Evolutionary conservation across 352 stramenopile genomes (phyloP), one percentile per base, ranked within the genome.

Genomic region (Globisporangium polare): DNA sequence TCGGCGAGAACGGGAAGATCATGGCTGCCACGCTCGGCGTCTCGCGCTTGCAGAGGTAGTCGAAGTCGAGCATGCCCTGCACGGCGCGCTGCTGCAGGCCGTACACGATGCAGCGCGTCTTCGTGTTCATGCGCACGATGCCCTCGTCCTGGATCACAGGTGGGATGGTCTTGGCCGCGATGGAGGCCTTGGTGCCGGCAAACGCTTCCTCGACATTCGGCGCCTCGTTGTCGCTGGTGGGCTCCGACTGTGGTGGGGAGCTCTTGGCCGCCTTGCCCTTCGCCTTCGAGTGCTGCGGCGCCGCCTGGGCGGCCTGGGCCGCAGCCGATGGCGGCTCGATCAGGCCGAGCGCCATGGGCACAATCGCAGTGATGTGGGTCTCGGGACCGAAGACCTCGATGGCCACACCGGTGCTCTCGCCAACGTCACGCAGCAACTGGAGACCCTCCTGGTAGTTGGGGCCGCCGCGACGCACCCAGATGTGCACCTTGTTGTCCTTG

Each of bases 11-110:
- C 53, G 94, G 95, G 77, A 98, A 98, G 60, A 98, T 96, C 67
- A 98, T 83, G 5, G 89, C 89, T 49, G 95, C 95, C 33, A 99
- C 96, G 55, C 88, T 97, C 15, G 96, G 96, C 39, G 86, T 96
- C 66, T 93, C 82, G 45, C 96, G 88, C 70, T 98, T 98, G 81
- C 96, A 99, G 69, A 99, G 84, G 71, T 97, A 98, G 75, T 99
- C 96, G 64, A 99, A 99, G 75, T 99, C 96, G 29, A 99, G 80
- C 96, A 99, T 99, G 29, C 94, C 95, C 71, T 99, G 95, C 57
- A 98, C 94, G 15, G 93, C 92, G 37, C 88, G 80, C 67, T 96
- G 84, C 75, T 98, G 95, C 58, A 98, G 77, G 43, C 95, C 95
- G 77, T 98, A 99, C 5, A 99, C 92, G 52, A 98, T 95, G 78